Evolutionary conservation across 139 green algal species (phyloP).

Genomic region (Pedinophyceae sp.): DNA sequence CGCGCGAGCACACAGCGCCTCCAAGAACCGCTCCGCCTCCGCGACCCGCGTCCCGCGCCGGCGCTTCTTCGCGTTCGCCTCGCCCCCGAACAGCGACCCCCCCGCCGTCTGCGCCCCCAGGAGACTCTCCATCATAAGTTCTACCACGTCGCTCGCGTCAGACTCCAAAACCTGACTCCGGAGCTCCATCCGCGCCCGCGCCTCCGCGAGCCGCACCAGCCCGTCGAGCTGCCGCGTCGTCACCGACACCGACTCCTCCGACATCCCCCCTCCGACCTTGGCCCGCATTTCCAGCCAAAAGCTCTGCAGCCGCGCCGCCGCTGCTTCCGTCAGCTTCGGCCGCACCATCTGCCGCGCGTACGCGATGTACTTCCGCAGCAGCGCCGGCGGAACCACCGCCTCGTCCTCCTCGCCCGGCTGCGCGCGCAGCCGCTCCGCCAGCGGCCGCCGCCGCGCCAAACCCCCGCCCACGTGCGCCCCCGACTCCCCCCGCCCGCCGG

Average conservation of each 20-base stretch:
- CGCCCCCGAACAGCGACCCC: constrained; percentile 28
- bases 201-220: constrained; percentile 76
- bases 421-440: constrained; percentile 6
- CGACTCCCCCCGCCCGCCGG: background rate
- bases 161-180: constrained; percentile 6
- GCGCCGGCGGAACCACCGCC: constrained; percentile 3
- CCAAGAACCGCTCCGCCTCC: constrained; percentile 47
- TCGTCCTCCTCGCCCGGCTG: background rate
- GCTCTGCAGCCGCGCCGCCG: constrained; percentile 9
- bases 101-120: constrained; percentile 16
- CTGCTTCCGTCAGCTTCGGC: background rate
- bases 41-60: background rate
- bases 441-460: constrained; percentile 3
- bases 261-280: background rate
- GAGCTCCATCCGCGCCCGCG: constrained; percentile 65
- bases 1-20: constrained; percentile 22
- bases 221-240: constrained; percentile 75
- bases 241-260: no score
- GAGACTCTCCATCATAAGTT: constrained; percentile 50
- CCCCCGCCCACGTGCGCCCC: background rate
- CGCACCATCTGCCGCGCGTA: constrained; percentile 55
- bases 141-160: constrained; percentile 39
- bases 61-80: background rate
- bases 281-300: constrained; percentile 19
- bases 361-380: constrained; percentile 79